These are phyloP conservation scores for Cryptosporidium ryanae DNA, from an alignment of 169 alveolate species.

Conservation along the genomic window DNA sequence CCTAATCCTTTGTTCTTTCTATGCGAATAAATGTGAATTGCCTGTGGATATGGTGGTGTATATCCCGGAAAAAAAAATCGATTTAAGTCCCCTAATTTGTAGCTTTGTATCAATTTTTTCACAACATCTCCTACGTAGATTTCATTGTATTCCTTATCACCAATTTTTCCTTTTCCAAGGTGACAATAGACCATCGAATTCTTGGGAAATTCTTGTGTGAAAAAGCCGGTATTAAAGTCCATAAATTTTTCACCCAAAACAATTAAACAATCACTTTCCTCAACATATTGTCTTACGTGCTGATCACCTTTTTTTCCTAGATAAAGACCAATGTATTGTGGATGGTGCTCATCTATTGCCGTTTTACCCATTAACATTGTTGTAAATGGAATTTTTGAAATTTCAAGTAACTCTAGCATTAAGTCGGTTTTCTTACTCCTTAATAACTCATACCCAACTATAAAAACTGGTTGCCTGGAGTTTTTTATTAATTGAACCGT, in stretches of 20 bases:
- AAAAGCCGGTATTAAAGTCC: constrained; percentile 80
- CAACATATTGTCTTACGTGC: constrained; percentile 71
- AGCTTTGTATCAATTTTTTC: constrained; percentile 20
- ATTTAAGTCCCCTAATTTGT: constrained; percentile 43
- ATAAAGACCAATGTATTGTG: constrained; percentile 78
- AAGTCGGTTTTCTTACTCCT: constrained; percentile 37
- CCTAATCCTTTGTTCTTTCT: constrained; percentile 49
- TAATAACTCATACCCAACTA: constrained; percentile 75
- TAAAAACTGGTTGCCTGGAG: constrained; percentile 75
- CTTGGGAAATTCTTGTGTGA: constrained; percentile 64
- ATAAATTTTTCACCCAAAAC: constrained; percentile 79
- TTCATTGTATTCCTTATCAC: constrained; percentile 34
- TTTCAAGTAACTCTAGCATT: constrained; percentile 65
- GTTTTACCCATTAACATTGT: constrained; percentile 79
- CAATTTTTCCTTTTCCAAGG: constrained; percentile 43
- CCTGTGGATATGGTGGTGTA: constrained; percentile 73
- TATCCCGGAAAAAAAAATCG: constrained; percentile 25
- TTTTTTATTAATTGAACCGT: constrained; percentile 7
- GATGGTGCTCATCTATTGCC: constrained; percentile 74
- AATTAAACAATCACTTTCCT: constrained; percentile 77
- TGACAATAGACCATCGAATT: constrained; percentile 30
- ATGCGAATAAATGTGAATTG: constrained; percentile 52
- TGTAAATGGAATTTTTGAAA: constrained; percentile 75
- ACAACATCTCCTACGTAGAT: constrained; percentile 71
- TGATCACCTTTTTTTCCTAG: constrained; percentile 72